Evolutionary conservation across 352 stramenopile genomes (phyloP), one percentile per base, ranked within the genome.

Genomic region (Pythium biforme): DNA sequence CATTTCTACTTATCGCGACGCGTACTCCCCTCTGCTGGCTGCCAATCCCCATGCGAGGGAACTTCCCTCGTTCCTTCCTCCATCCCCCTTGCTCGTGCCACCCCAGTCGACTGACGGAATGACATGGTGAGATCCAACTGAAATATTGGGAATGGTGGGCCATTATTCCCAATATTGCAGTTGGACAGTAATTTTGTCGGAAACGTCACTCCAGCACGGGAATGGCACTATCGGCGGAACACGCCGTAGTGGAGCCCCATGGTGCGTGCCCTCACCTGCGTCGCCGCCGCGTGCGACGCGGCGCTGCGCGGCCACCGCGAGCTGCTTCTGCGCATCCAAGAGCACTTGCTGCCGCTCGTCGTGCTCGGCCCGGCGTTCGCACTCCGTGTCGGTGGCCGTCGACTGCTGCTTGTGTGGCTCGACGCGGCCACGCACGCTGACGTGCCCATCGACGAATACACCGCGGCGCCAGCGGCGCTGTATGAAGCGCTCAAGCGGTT

Each of bases 261-360:
- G 23, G 11, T 22, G 47, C 22, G 9, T 4, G 27, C 31, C 14
- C 29, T 46, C n/a, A 34, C 33, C n/a, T 39, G 50, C 33, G 50
- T 57, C n/a, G 33, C 50, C 12, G 34, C 20, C 22, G 37, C 25
- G 25, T 40, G 37, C 40, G 14, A 17, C 23, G 19, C 12, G 12
- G 37, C 53, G 53, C 53, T 59, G 34, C 23, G 12, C 15, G 40
- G 26, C 53, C 53, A 59, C 17, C 3, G n/a, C 4, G 26, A 51
- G 26, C 40, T 59, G 37, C 53, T 51, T 4, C 8, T 29, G 17
- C 53, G 40, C 17, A 19, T 59, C 10, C 53, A 59, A 25, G 20
- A 50, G 8, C 34, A 40, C 26, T 19, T 59, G 34, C 39, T 59
- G 53, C 53, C 53, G 37, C 53, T 59, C 14, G 39, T 4, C 1